These are phyloP conservation scores for Rutstroemia sydowiana DNA, from an alignment of 2,329 filamentous ascomycete species.

Conservation along the genomic window DNA sequence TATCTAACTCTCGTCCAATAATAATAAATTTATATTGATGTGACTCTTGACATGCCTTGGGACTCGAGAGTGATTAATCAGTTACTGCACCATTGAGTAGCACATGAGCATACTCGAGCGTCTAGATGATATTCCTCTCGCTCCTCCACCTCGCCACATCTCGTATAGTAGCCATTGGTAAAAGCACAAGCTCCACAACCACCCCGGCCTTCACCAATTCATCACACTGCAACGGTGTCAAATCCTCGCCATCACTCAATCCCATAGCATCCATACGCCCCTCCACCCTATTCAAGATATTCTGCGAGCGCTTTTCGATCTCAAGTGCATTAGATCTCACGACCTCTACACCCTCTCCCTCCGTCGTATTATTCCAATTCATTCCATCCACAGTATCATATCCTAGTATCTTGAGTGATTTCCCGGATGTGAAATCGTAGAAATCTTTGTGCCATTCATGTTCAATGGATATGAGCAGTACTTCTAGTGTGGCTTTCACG, in stretches of 20 bases:
- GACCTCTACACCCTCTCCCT: not conserved
- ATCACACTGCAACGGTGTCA: not conserved
- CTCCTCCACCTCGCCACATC: not conserved
- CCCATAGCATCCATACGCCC: not conserved
- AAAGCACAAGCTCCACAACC: not conserved
- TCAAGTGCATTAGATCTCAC: not conserved
- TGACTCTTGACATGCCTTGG: too few relatives aligned
- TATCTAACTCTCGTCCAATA: too few relatives aligned
- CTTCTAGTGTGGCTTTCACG: not conserved
- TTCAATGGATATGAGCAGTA: not conserved
- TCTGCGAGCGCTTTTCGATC: not conserved
- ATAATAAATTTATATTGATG: too few relatives aligned
- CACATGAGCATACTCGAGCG: too few relatives aligned
- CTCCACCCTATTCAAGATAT: not conserved
- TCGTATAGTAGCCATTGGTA: not conserved
- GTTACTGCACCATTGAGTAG: too few relatives aligned
- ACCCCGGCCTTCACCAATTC: not conserved
- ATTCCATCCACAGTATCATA: not conserved
- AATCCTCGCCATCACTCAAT: not conserved
- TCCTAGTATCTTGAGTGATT: not conserved
- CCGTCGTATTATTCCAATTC: not conserved
- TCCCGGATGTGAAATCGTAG: not conserved
- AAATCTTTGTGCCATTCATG: not conserved
- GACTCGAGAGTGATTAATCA: too few relatives aligned
- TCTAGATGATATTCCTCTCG: not conserved